A percentile compares a stretch with the other conserved stretches of the same genome.
Conservation (phyloP, 2,329 filamentous ascomycete genomes). For the Neocucurbitaria cava region DNA sequence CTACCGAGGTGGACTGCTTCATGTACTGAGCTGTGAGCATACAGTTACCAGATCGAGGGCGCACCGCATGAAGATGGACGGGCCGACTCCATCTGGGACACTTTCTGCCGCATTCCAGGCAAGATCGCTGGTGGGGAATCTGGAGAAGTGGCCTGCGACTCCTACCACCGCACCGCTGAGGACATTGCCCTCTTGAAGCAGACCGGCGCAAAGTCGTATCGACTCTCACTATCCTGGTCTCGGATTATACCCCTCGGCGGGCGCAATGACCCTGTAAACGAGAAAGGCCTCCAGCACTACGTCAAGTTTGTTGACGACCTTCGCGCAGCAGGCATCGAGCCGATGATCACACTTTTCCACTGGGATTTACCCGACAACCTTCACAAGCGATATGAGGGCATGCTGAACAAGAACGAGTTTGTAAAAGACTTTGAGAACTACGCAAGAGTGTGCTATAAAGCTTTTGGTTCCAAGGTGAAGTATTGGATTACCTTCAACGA, state of each 20-base stretch:
- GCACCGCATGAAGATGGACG: conserved; percentile 76
- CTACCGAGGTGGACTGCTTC: conserved; percentile 6
- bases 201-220: conserved; percentile 76
- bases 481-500: conserved; percentile 93
- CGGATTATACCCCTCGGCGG: conserved; percentile 87
- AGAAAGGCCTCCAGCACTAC: conserved; percentile 79
- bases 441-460: conserved; percentile 76
- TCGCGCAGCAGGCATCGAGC: conserved; percentile 75
- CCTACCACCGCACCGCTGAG: conserved; percentile 78
- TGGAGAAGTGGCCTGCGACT: conserved; percentile 83
- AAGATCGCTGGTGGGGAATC: conserved; percentile 82
- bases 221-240: conserved; percentile 84
- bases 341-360: conserved; percentile 84
- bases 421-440: conserved; percentile 82
- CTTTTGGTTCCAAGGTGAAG: conserved; percentile 76
- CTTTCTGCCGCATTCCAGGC: conserved; percentile 79
- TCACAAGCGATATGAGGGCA: conserved; percentile 80
- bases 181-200: conserved; percentile 80
- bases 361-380: conserved; percentile 85
- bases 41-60: conserved; percentile 88
- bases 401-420: conserved; percentile 83
- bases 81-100: conserved; percentile 86
- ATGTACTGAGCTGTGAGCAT: conserved; percentile 28
- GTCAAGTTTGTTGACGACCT: conserved; percentile 80
- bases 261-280: conserved; percentile 80